Evolutionary conservation across 306 rosid species (phyloP), one percentile per base, ranked within the genome.

Genomic region (Medicago lupulina): DNA sequence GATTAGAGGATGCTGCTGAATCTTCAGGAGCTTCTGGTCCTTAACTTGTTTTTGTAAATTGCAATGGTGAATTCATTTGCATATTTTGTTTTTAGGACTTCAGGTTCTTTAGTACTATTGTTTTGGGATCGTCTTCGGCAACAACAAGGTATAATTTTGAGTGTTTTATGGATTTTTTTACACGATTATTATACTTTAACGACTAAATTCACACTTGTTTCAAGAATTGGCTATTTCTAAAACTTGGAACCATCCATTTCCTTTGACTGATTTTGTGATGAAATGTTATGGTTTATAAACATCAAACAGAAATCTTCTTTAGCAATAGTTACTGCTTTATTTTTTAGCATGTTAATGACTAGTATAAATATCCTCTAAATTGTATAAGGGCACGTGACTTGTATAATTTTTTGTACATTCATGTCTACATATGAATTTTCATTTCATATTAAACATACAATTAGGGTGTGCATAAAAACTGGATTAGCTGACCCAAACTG

Each of bases 1-100:
- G 89, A 77, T 75, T 88, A 82, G 92, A 85, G 62, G 93, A 93
- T 76, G 88, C 85, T 58, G 98, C 97, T 28, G 93, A 84, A 86
- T 88, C 93, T 68, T 89, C 98, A 4, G 93, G 96, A 79, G 87
- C 92, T 83, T 91, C 87, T 83, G 93, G 85, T 68, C 79, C 75
- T 44, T 89, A 11, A 81, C 81, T 68, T 76, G 64, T 74, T 73
- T 75, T 47, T 82, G 86, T 82, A 87, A 23, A 84, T 62, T 79
- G 76, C 70, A 44, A 74, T 70, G 82, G 70, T 68, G 77, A 65
- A 84, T 82, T 70, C 83, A 87, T 74, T 54, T 76, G 77, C 66
- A 53, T 28, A 28, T 79, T 76, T 75, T 61, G 44, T 68, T 73
- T 51, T 77, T 64, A 75, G 81, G 78, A 79, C 73, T 62, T 58